These are phyloP conservation scores for Pseudocercospora crystallina DNA, from an alignment of 2,329 filamentous ascomycete genomes.

Conservation along the genomic window DNA sequence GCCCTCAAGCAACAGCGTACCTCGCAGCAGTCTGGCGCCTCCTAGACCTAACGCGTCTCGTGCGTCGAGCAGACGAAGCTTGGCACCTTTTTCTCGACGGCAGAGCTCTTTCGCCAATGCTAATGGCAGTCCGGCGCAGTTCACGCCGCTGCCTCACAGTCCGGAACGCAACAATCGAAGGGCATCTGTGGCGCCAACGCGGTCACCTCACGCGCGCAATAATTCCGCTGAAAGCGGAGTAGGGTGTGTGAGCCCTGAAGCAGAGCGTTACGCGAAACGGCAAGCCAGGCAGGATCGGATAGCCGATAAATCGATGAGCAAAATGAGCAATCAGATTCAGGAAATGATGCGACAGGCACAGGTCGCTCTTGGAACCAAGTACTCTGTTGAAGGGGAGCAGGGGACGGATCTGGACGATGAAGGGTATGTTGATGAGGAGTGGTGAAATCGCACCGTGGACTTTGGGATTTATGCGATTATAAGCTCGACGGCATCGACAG, in stretches of 20 bases:
- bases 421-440: constrained; percentile 32
- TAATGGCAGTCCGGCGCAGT: constrained; percentile 39
- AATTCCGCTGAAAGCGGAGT: constrained; percentile 15
- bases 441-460: constrained; percentile 6
- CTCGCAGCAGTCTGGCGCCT: constrained; percentile 16
- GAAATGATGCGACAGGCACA: constrained; percentile 88
- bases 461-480: too few relatives aligned
- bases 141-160: constrained; percentile 1
- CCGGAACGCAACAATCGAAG: constrained; percentile 39
- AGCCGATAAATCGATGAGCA: constrained; percentile 74
- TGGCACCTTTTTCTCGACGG: constrained; percentile 43
- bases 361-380: constrained; percentile 68
- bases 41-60: constrained; percentile 29
- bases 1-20: constrained; percentile 31
- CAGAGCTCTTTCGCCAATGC: constrained; percentile 29
- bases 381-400: constrained; percentile 38
- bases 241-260: constrained; percentile 57
- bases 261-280: constrained; percentile 70
- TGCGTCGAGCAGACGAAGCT: constrained; percentile 38
- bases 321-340: constrained; percentile 75
- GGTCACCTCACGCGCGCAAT: constrained; percentile 38
- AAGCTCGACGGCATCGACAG: too few relatives aligned
- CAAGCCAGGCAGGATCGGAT: constrained; percentile 72
- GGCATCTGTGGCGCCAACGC: constrained; percentile 56
- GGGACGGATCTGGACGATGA: constrained; percentile 35